Base-by-base conservation (phyloP, 1,284 basidiomycete species). In the Neonothopanus nambi region DNA sequence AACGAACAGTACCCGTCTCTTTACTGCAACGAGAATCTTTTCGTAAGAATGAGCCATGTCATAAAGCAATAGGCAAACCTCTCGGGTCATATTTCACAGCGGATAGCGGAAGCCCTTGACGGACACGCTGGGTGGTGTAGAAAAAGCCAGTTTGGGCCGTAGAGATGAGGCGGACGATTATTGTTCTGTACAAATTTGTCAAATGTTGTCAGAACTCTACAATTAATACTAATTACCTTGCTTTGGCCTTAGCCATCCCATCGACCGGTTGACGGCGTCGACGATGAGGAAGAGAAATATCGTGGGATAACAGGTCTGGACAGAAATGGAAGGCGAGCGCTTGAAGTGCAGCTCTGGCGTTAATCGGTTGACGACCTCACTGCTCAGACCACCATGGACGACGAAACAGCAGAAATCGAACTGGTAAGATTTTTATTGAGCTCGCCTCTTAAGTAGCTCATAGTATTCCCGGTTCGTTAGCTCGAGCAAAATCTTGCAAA, bases 81-180 rank as follows among this genome's bases (percentile, higher is more conserved):
- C 77, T 74, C 1, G 92, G 92, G 65, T 95, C 93, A 70, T 94
- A 95, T 71, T 95, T 95, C 63, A 95, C 88, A 35, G 89, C 85
- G 30, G 88, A 83, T 53, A 95, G 74, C 68, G 81, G 87, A 20
- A 89, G 82, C 3, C 82, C 86, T 62, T 82, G 69, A 28, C 93
- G 79, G 45, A 87, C 71, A 20, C 92, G 80, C 59, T 85, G 80
- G 3, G 88, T 89, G 11, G 91, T 91, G 72, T 95, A 95, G 70
- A 94, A 94, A 73, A 82, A 93, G 15, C 93, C 93, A 1, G 92
- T 94, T 68, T 92, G 87, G 1, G 93, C 93, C 1, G 91, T 93
- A 13, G 92, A 95, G 52, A 95, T 85, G 61, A 95, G 78, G 47
- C 91, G 87, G 49, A 95, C 85, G 55, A 95, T 85, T 54, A 94